Base-by-base conservation (phyloP, 2,329 filamentous ascomycete species). In the Monosporascus sp. region DNA sequence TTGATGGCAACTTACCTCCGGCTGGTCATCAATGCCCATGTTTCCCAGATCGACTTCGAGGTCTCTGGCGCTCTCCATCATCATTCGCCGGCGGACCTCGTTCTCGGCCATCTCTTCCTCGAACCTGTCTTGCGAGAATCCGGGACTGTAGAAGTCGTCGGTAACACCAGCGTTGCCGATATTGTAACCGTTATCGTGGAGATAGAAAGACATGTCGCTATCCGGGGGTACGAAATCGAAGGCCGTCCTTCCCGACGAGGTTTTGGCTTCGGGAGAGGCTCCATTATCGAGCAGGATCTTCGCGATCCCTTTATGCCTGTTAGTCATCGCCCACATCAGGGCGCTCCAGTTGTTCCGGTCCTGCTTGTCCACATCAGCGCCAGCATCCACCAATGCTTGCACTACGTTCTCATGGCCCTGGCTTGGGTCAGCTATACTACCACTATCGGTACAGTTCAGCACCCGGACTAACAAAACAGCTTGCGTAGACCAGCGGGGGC, bases 311-410 rank as follows among this genome's bases (percentile, higher is more conserved):
- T 97, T 97, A 73, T 99, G 94, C 53, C 92, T 80, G 71, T 99
- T 99, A 52, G 94, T 99, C 90, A 97, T 97, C 49, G 94, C 93
- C 94, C 94, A 99, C 92, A 99, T 99, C 56, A 99, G 79, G 16
- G 94, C 90, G 65, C 90, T 97, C 94, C 94, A 99, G 67, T 95
- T 88, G 68, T 97, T 97, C 58, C 87, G 89, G 69, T 99, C 94
- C 71, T 97, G 93, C 64, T 87, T 87, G 73, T 99, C 91, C 50
- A 97, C 91, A 64, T 91, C 83, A 40, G 88, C 93, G 24, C 93
- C 92, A 9, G 91, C 90, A 55, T 91, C 83, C 50, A 99, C 83
- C 50, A 99, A 81, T 38, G 87, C 84, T 55, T 87, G 82, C 24
- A 97, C 94, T 4, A 96, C 92, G 47, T 87, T 82, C 71, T 95